Evolutionary conservation across 1,139 yeast genomes (phyloP).

Genomic region (Debaryomyces fabryi): DNA sequence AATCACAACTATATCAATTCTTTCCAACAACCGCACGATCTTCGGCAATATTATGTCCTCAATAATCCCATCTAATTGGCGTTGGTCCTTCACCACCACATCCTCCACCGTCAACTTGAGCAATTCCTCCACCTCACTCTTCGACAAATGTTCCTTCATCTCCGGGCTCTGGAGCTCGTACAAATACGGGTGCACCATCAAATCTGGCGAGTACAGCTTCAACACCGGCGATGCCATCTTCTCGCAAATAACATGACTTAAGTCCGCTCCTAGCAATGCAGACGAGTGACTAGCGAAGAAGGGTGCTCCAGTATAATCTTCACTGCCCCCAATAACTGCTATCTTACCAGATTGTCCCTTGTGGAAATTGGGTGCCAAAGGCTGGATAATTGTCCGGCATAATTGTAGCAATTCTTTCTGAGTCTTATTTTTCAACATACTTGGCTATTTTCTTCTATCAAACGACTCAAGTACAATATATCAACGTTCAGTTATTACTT

Average conservation of each 20-base stretch:
- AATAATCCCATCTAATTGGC: constrained; percentile 33
- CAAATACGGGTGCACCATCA: constrained; percentile 95
- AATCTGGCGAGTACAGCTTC: constrained; percentile 85
- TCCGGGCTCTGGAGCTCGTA: constrained; percentile 32
- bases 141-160: constrained; percentile 15
- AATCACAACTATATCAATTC: constrained; percentile 80
- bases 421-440: constrained; percentile 32
- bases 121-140: constrained; percentile 20
- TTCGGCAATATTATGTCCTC: constrained; percentile 55
- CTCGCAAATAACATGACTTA: constrained; percentile 88
- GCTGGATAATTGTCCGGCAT: constrained; percentile 69
- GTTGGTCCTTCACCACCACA: constrained; percentile 20
- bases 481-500: not conserved
- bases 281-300: constrained; percentile 86
- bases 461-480: not conserved
- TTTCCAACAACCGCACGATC: constrained; percentile 53
- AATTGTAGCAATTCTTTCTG: constrained; percentile 51
- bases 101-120: constrained; percentile 22
- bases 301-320: constrained; percentile 97
- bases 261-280: constrained; percentile 83
- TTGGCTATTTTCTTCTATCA: not conserved
- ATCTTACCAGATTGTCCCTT: constrained; percentile 94
- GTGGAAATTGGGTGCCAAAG: constrained; percentile 69
- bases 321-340: constrained; percentile 91
- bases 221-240: constrained; percentile 75